Evolutionary conservation across 2,329 filamentous ascomycete species (phyloP), one percentile per base, ranked within the genome.

Genomic region (Rhexocercosporidium sp.): DNA sequence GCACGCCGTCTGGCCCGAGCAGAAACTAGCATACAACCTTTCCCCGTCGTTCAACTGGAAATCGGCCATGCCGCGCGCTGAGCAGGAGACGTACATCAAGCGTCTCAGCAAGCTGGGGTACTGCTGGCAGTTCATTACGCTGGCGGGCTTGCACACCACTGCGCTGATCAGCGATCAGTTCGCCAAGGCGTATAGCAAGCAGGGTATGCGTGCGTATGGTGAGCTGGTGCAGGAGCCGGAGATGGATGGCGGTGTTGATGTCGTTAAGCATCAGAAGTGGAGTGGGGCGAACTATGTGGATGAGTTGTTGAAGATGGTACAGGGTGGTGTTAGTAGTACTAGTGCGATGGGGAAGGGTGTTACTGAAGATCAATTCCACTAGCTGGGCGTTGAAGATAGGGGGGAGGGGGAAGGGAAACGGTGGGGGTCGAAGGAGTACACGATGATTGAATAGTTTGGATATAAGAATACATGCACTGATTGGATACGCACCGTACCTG

Each of bases 41-140:
- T 97, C 94, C 0, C 96, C 96, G 34, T 97, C 94, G 3, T 99
- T 99, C 91, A 99, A 99, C 88, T 99, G 96, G 96, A 98, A 98
- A 85, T 87, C 94, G 66, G 96, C 95, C 75, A 97, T 97, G 94
- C 86, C 93, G 53, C 89, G 92, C 72, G 85, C 87, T 62, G 95
- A 98, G 79, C 96, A 99, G 83, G 93, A 97, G 83, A 99, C 96
- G 22, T 99, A 98, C 84, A 99, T 99, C 83, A 85, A 90, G 70
- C 92, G 96, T 49, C 91, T 99, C 47, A 94, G 90, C 69, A 77
- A 83, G 70, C 88, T 99, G 59, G 96, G 96, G 70, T 99, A 99
- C 88, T 97, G 93, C 88, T 99, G 96, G 96, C 96, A 99, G 82
- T 99, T 99, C 86, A 99, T 99, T 84, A 99, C 96, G n/a, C 88